These are phyloP conservation scores for Phalaenopsis aphrodite DNA, from an alignment of 106 monocot species.

Conservation along the genomic window DNA sequence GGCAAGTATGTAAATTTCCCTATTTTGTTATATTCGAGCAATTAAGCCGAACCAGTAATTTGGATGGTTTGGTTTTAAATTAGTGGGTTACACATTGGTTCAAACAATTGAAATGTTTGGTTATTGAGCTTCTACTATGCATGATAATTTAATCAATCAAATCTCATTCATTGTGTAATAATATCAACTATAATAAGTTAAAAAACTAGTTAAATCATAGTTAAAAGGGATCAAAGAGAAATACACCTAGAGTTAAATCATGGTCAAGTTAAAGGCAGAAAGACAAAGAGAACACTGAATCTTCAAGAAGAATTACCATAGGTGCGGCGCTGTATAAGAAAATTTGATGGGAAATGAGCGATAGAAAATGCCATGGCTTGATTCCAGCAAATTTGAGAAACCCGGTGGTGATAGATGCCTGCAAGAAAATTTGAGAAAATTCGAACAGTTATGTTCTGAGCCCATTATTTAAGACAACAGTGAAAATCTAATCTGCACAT, in stretches of 20 bases:
- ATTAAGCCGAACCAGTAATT: no score
- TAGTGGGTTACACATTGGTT: no score
- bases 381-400: neutral
- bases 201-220: neutral
- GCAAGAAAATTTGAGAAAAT: neutral
- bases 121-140: neutral
- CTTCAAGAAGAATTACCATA: neutral
- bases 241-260: neutral
- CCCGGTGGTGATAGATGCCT: neutral
- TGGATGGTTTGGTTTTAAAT: no score
- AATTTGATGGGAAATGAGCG: neutral
- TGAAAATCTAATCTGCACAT: no score
- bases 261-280: neutral
- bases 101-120: no score
- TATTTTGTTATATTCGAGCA: no score
- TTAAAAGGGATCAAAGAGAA: neutral
- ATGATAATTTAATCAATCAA: neutral
- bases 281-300: neutral
- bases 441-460: neutral
- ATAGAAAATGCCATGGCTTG: neutral
- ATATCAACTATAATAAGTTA: neutral
- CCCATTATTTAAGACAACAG: neutral
- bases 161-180: neutral
- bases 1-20: no score
- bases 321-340: neutral